phyloP scores from a whole-genome alignment of 495 filamentous ascomycete species.

The Aspergillus biplanus region DNA sequence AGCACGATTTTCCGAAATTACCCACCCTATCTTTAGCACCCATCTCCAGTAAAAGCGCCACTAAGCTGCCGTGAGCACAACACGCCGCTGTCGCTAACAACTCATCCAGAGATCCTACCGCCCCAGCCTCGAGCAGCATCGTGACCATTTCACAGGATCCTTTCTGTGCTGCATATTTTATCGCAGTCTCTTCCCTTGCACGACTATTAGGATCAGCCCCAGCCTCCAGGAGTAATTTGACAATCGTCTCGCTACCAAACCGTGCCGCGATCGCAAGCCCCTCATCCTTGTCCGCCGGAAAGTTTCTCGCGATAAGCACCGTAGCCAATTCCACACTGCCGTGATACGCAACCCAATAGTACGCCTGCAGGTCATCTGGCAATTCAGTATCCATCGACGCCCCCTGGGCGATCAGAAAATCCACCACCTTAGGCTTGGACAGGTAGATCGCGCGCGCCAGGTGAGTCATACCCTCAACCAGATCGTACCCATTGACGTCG shows the following conservation, averaged over 20 bases:
- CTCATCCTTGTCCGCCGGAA: neutral
- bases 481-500: neutral
- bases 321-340: neutral
- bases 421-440: neutral
- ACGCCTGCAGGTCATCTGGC: neutral
- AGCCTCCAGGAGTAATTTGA: neutral
- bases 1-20: conserved; percentile 43
- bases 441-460: neutral
- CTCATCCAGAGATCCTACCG: neutral
- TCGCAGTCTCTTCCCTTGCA: neutral
- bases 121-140: conserved; percentile 1
- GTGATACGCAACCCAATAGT: neutral
- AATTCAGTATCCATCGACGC: neutral
- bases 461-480: neutral
- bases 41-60: neutral
- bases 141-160: neutral
- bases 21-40: neutral
- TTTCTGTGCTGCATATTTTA: neutral
- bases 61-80: neutral
- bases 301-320: neutral
- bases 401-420: neutral
- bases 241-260: neutral
- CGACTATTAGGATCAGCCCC: neutral
- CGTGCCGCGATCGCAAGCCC: neutral
- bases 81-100: neutral